These are phyloP conservation scores for Umbelopsis sp. DNA, from an alignment of 192 early-diverging fungal genomes.

Conservation along the genomic window DNA sequence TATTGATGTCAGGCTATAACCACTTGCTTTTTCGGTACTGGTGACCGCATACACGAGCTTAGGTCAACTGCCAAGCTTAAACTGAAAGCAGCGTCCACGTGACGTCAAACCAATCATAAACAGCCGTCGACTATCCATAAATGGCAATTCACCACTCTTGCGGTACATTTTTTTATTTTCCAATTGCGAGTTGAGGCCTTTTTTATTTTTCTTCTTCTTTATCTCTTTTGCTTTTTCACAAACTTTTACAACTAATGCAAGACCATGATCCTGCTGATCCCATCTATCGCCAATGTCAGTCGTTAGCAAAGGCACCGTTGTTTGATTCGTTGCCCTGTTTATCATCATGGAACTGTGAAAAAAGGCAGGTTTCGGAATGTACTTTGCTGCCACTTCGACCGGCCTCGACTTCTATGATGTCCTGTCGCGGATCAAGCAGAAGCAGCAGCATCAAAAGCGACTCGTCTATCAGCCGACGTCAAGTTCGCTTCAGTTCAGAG, in stretches of 20 bases:
- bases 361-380: neutral
- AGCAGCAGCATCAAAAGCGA: slow-evolving; percentile 16
- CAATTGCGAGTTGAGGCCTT: neutral
- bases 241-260: neutral
- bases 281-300: neutral
- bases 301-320: neutral
- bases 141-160: neutral
- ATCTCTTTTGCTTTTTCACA: neutral
- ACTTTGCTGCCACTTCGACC: neutral
- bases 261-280: neutral
- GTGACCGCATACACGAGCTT: neutral
- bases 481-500: slow-evolving; percentile 17
- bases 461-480: slow-evolving; percentile 3
- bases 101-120: neutral
- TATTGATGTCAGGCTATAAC: too few relatives aligned
- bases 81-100: neutral
- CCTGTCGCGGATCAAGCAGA: slow-evolving; percentile 11
- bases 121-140: neutral
- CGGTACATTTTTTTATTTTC: neutral
- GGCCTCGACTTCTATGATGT: neutral
- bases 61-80: neutral
- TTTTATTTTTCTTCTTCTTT: neutral
- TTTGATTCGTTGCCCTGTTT: slow-evolving; percentile 13
- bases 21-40: neutral
- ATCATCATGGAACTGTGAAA: slow-evolving; percentile 16